phyloP scores from a whole-genome alignment of 2,329 filamentous ascomycete genomes.

The Cladorrhinum sp. region DNA sequence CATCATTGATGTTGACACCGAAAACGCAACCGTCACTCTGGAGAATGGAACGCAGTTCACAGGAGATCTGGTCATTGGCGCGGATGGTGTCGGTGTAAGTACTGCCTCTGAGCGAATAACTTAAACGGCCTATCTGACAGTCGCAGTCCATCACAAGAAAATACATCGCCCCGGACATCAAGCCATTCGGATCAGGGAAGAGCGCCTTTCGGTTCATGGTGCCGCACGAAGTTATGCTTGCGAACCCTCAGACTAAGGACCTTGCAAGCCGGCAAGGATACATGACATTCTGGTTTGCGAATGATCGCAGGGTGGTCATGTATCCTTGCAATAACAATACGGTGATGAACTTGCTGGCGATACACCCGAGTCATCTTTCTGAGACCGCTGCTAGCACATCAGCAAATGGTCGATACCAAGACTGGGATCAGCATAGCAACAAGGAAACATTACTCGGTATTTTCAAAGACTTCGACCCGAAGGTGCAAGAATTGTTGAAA shows the following conservation, averaged over 20 bases:
- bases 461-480: constrained; percentile 4
- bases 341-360: constrained; percentile 16
- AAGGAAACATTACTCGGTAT: constrained; percentile 11
- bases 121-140: constrained; percentile 25
- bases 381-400: background rate
- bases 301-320: constrained; percentile 15
- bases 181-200: constrained; percentile 46
- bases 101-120: background rate
- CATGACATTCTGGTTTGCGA: constrained; percentile 12
- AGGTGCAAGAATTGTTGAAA: constrained; percentile 5
- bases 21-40: constrained; percentile 41
- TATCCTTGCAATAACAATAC: constrained; percentile 17
- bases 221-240: constrained; percentile 21
- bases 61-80: constrained; percentile 52
- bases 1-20: constrained; percentile 43
- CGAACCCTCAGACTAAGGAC: constrained; percentile 6
- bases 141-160: constrained; percentile 27
- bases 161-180: constrained; percentile 17
- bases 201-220: constrained; percentile 56
- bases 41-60: constrained; percentile 41
- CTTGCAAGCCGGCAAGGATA: constrained; percentile 6
- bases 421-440: constrained; percentile 1
- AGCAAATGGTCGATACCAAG: constrained; percentile 10
- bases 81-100: constrained; percentile 51
- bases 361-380: constrained; percentile 13